Evolutionary conservation across 768 basidiomycete genomes (phyloP), one percentile per base, ranked within the genome.

Genomic region (Mycena venus): DNA sequence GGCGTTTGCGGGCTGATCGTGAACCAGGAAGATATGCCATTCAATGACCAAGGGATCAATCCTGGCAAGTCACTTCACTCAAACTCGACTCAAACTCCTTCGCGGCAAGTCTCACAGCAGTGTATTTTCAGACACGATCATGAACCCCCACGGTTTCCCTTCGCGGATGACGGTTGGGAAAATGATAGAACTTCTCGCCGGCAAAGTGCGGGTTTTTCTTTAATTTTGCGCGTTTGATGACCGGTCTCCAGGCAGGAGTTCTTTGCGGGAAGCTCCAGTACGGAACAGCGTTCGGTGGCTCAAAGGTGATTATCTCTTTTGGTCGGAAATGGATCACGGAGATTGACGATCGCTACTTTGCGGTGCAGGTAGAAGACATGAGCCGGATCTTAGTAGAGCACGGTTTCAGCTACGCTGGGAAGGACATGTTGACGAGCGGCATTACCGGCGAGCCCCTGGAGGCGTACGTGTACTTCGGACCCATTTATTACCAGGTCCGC

Each of bases 111-210:
- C n/a, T 29, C n/a, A 42, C 53, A 49, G 31, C 29, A 15, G 10
- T 78, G 62, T 17, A 40, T 12, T 53, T 83, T 68, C 72, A 94
- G 98, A 99, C 84, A 96, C 97, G 21, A 98, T 99, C 86, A 99
- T 99, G 98, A 99, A 99, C 82, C 98, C 98, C 4, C 98, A 99
- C 84, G 98, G 98, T 80, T 99, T 99, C 89, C 98, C 98, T 6
- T 98, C 96, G 70, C 95, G 98, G 67, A 99, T 97, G 97, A 99
- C 98, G 29, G 98, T 99, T 32, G 98, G 98, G 60, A 99, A 99
- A 87, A 99, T 99, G 98, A 98, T 99, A 65, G 98, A 99, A 84
- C 88, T 99, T 25, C 86, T 99, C 36, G 95, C 97, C 15, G 98
- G 98, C 62, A 99, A 99, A 90, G 95, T 95, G 70, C 44, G 40